Evolutionary conservation across 768 basidiomycete species (phyloP), one percentile per base, ranked within the genome.

Genomic region (Boletus reticuloceps): DNA sequence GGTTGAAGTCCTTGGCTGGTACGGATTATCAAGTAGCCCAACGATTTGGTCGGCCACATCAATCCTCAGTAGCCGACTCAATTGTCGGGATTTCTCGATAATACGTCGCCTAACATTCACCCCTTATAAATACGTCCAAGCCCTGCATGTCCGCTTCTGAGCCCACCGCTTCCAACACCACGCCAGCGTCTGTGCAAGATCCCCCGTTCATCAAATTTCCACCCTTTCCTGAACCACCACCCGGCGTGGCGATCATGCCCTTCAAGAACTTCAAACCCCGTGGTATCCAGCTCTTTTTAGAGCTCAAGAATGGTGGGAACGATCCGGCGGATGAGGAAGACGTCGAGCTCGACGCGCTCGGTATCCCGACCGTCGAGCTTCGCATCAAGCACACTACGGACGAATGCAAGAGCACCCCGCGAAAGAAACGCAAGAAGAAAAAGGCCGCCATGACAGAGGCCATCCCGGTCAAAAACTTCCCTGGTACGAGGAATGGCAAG

Each of bases 401-500:
- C 53, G 66, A 70, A 51, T 80, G 81, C 55, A 85, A 84, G 69
- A 82, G 81, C 45, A 79, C 79, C 55, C 75, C 79, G 29, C 78
- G 76, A 53, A 76, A 81, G 68, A 82, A 74, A 64, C 76, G 75
- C 63, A 82, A 79, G 66, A 74, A 66, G 54, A 74, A 69, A 48
- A 69, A 68, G 36, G 58, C 61, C 5, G 51, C 64, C 52, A 60
- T 44, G 10, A 41, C 42, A 6, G 61, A 61, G 19, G 62, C 36
- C 13, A 53, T 58, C 17, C 63, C 65, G 3, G 54, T 56, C 44
- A 69, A 68, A 69, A 66, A 49, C 50, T 63, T 17, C 73, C 74
- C 40, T 91, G 88, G 88, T 88, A 79, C 73, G 82, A 88, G 55
- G 73, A 81, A n/a, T 91, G 89, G 89, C 80, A 79, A 47, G 81